Evolutionary conservation across 2,329 filamentous ascomycete genomes (phyloP).

Genomic region (Coniochaeta sp.): DNA sequence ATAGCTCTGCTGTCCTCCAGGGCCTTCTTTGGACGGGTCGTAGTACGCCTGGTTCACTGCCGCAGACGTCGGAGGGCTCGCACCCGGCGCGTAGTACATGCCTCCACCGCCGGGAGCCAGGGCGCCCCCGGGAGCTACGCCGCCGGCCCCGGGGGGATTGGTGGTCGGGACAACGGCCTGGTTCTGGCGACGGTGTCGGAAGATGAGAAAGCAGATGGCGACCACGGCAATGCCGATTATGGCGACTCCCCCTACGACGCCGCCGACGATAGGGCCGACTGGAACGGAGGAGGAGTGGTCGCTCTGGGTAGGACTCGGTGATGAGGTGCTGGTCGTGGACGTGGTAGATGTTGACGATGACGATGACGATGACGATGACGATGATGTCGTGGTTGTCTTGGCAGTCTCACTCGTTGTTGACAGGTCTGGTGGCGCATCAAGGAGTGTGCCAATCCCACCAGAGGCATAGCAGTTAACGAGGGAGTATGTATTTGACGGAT

Average conservation of each 20-base stretch:
- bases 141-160: background rate
- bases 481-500: background rate
- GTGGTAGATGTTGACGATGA: background rate
- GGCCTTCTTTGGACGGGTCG: background rate
- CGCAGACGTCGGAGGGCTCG: background rate
- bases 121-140: background rate
- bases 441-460: conserved; percentile 1
- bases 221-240: background rate
- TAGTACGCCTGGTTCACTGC: background rate
- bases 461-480: conserved; percentile 3
- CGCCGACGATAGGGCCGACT: background rate
- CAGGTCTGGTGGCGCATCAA: background rate
- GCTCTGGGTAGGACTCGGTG: background rate
- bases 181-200: background rate
- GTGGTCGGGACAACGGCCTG: background rate
- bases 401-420: background rate
- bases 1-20: background rate
- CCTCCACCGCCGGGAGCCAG: background rate
- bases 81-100: background rate
- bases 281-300: background rate
- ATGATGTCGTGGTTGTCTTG: background rate
- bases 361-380: background rate
- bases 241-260: background rate
- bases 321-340: background rate
- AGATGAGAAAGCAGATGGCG: background rate